Base-by-base conservation (phyloP, 176 grass and related monocot species). In the Areca catechu region DNA sequence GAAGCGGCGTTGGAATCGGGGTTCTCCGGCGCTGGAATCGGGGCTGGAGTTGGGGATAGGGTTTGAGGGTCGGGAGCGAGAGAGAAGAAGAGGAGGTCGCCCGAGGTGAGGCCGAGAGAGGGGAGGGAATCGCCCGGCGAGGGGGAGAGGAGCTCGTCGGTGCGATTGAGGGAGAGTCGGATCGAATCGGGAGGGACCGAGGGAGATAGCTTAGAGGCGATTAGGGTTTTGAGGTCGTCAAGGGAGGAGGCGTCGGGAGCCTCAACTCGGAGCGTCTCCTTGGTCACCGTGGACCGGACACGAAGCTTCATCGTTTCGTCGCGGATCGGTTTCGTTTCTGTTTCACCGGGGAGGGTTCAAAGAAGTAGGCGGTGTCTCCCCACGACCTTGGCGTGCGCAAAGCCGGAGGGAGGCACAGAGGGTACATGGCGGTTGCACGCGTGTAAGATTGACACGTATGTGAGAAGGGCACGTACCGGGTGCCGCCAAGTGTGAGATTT, bases 151-250 rank as follows among this genome's bases (percentile, higher is more conserved):
- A 98, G 79, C 72, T 98, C 93, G 61, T 92, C 84, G 22, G 51
- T 62, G 55, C 83, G 87, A 74, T 98, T 98, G 62, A 98, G 87
- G 64, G 93, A 89, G 55, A 98, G 78, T 61, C 82, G 93, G 67
- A 98, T 58, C 23, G 83, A 80, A 57, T 83, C 78, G 4, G 87
- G 74, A n/a, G 72, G 60, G 60, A 86, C 66, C 15, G 76, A 4
- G 25, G 56, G 4, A 16, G 67, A 20, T 28, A 91, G 73, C 69
- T 78, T 71, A 16, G 67, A 51, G 16, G 81, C 72, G 69, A 98
- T 68, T 27, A 88, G 74, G 56, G 76, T 49, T 73, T 65, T 89
- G 54, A 98, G 78, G 19, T 77, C 72, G 30, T 54, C 7, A 43
- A 98, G 83, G 4, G 70, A 79, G 43, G 65, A 77, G 57, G 80